Evolutionary conservation across 2,329 filamentous ascomycete genomes (phyloP), one percentile per base, ranked within the genome.

Genomic region (Onygena corvina): DNA sequence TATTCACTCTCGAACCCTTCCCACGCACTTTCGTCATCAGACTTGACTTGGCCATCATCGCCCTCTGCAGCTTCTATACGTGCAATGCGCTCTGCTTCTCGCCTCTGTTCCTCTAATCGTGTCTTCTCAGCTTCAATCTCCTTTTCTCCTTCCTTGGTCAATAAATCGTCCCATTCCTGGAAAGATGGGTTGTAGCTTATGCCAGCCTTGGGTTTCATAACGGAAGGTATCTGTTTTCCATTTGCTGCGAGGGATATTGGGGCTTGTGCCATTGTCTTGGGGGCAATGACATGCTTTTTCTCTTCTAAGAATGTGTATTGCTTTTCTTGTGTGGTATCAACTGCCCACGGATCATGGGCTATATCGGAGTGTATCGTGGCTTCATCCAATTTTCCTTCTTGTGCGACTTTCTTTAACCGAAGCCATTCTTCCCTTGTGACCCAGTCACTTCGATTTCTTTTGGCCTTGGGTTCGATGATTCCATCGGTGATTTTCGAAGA

Each of bases 131-230:
- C 78, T 54, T 83, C 84, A 1, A 95, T 72, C 11, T 84, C 89
- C 67, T 85, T 86, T 50, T 81, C 76, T 40, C 86, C 84, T 66
- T 93, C 86, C 35, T 78, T 73, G 16, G 77, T 75, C 38, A 94
- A 71, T 12, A 90, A 77, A 6, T 78, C 75, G 58, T 89, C 83
- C 75, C 93, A 98, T 54, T 94, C 88, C 54, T 80, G 76, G 58
- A 93, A 93, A 4, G 79, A 72, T 0, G 92, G 92, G 64, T 98
- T 98, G 71, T 98, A 98, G 59, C 86, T 94, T 65, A 83, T 86
- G 52, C 86, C 88, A 12, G 83, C 86, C 4, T 80, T 76, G 1
- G 92, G 92, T 60, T 81, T 84, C 53, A 76, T 74, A 0, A 98
- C 84, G 2, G 88, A 81, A 1, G 86, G 84, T 6, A 94, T 73